These are phyloP conservation scores for Sphagnum tenellum DNA, from an alignment of 225 moss, liverwort and hornwort genomes.

Conservation along the genomic window DNA sequence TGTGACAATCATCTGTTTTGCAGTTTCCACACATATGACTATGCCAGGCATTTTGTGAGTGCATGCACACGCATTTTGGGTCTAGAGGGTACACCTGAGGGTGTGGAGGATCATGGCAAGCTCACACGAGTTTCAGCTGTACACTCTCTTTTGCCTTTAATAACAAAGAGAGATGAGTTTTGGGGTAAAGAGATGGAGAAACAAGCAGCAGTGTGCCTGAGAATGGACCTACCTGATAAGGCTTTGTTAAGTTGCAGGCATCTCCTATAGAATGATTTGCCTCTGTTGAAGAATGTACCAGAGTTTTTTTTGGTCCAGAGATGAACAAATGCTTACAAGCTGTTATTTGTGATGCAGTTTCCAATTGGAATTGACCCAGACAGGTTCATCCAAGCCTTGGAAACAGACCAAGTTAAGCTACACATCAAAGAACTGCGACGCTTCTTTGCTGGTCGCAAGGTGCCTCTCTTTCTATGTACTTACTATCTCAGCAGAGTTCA, in stretches of 20 bases:
- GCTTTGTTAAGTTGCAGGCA: no score
- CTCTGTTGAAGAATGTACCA: no score
- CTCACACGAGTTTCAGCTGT: constrained; percentile 83
- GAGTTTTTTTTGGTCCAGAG: no score
- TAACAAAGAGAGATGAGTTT: background rate
- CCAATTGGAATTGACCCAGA: constrained; percentile 84
- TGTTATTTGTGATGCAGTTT: constrained; percentile 26
- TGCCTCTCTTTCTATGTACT: background rate
- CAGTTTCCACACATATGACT: constrained; percentile 86
- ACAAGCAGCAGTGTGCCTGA: no score
- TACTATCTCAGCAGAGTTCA: no score
- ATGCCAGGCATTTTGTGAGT: constrained; percentile 87
- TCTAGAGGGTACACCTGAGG: constrained; percentile 86
- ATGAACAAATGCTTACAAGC: no score
- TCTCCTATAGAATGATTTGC: no score
- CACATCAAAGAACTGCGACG: constrained; percentile 35
- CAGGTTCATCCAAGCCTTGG: constrained; percentile 55
- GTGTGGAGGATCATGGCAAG: constrained; percentile 84
- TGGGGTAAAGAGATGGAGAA: no score
- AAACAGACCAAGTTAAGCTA: constrained; percentile 56
- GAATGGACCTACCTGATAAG: no score
- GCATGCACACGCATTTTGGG: constrained; percentile 83
- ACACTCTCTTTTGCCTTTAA: constrained; percentile 11
- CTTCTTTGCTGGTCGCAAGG: constrained; percentile 63
- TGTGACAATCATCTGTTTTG: constrained; percentile 8